Conservation (phyloP, 2,329 filamentous ascomycete genomes). For the Aspergillus brasiliensis region DNA sequence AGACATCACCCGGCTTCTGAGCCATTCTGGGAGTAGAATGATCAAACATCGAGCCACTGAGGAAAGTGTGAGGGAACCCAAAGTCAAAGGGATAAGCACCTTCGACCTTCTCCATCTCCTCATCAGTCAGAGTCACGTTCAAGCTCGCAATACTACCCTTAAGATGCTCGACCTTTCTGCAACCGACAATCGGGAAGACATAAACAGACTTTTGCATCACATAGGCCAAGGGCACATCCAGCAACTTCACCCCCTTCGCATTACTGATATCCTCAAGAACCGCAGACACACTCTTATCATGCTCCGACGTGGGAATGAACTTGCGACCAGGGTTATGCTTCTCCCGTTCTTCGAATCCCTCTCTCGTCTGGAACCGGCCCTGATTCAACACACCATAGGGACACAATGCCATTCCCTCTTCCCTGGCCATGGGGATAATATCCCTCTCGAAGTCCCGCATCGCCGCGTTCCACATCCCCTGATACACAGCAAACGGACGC, state of each 20-base stretch:
- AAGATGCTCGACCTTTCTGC: slow-evolving; percentile 54
- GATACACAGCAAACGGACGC: slow-evolving; percentile 70
- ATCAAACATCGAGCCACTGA: slow-evolving; percentile 11
- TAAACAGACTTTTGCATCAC: slow-evolving; percentile 51
- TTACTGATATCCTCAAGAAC: slow-evolving; percentile 13
- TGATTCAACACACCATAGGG: slow-evolving; percentile 49
- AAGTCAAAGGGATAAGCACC: slow-evolving; percentile 27
- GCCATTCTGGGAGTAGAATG: background rate
- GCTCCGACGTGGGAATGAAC: slow-evolving; percentile 11
- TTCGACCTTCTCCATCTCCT: slow-evolving; percentile 59
- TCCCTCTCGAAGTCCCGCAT: slow-evolving; percentile 69
- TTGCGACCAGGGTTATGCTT: slow-evolving; percentile 25
- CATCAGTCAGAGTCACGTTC: slow-evolving; percentile 50
- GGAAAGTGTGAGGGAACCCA: slow-evolving; percentile 52
- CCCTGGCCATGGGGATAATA: slow-evolving; percentile 66
- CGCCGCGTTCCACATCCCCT: slow-evolving; percentile 63
- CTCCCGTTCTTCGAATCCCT: slow-evolving; percentile 30
- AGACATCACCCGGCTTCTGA: slow-evolving; percentile 1
- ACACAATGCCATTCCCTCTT: slow-evolving; percentile 63
- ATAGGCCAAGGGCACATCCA: slow-evolving; percentile 51
- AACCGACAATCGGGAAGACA: slow-evolving; percentile 57
- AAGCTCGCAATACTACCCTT: slow-evolving; percentile 58
- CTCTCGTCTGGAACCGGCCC: slow-evolving; percentile 46
- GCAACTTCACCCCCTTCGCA: slow-evolving; percentile 6
- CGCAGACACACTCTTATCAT: slow-evolving; percentile 18